Evolutionary conservation across 2,329 filamentous ascomycete species (phyloP).

Genomic region (Coniochaeta pulveracea): DNA sequence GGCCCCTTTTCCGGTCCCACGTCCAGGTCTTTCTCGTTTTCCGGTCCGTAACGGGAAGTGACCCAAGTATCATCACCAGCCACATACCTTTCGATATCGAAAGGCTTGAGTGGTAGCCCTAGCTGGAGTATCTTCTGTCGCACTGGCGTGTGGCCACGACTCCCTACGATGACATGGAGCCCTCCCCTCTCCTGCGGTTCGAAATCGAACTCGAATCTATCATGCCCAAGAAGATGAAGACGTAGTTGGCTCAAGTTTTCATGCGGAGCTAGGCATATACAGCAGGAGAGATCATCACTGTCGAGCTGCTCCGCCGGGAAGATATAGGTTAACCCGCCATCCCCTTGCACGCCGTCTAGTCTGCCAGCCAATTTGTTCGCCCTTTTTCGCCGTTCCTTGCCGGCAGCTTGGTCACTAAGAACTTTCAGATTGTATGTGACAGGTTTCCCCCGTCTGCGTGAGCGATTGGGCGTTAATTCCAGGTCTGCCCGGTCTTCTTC

Average conservation of each 20-base stretch:
- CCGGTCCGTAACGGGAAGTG: slow-evolving; percentile 26
- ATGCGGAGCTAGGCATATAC: slow-evolving; percentile 36
- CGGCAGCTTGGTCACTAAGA: slow-evolving; percentile 45
- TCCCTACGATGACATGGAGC: slow-evolving; percentile 19
- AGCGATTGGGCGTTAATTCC: slow-evolving; percentile 41
- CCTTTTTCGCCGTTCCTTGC: slow-evolving; percentile 35
- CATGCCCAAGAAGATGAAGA: slow-evolving; percentile 35
- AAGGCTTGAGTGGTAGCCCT: slow-evolving; percentile 26
- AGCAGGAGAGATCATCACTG: slow-evolving; percentile 37
- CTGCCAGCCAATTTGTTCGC: slow-evolving; percentile 16
- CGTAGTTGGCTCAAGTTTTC: slow-evolving; percentile 35
- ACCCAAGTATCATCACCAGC: slow-evolving; percentile 35
- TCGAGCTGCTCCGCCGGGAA: slow-evolving; percentile 31
- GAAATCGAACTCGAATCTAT: slow-evolving; percentile 31
- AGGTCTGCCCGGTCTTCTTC: slow-evolving; percentile 36
- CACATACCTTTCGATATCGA: slow-evolving; percentile 31
- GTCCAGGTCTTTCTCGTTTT: too few relatives aligned
- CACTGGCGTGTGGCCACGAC: slow-evolving; percentile 5
- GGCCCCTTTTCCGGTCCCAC: slow-evolving; percentile 12
- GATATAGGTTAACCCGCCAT: slow-evolving; percentile 33
- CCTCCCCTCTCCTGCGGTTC: slow-evolving; percentile 23
- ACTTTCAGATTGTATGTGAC: slow-evolving; percentile 50
- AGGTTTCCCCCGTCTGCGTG: slow-evolving; percentile 32
- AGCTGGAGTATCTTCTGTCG: slow-evolving; percentile 28
- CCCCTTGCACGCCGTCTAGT: slow-evolving; percentile 14